Evolutionary conservation across 1,284 basidiomycete genomes (phyloP).

Genomic region (Vanrija sp.): DNA sequence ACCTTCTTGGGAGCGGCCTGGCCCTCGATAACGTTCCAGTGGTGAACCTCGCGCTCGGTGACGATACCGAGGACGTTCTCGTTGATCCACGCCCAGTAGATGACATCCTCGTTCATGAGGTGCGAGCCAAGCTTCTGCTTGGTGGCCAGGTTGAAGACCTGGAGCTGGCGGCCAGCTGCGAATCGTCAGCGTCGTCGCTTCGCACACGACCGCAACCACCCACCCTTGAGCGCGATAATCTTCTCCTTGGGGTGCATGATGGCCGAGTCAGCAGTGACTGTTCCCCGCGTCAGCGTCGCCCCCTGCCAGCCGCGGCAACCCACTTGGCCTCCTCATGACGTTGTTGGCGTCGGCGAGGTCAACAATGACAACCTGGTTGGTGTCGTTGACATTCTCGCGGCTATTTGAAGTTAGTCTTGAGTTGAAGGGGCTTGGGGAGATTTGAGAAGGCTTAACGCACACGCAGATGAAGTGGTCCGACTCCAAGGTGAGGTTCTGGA

Average conservation of each 20-base stretch:
- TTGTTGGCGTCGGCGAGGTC: slow-evolving; percentile 94
- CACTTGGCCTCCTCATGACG: slow-evolving; percentile 85
- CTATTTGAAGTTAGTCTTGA: slow-evolving; percentile 10
- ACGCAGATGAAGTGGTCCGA: slow-evolving; percentile 92
- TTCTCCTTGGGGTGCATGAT: slow-evolving; percentile 98
- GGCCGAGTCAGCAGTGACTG: slow-evolving; percentile 88
- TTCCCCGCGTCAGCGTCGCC: slow-evolving; percentile 4
- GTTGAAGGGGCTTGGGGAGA: not conserved
- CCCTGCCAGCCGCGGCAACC: slow-evolving; percentile 8
- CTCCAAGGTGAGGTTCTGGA: slow-evolving; percentile 93
- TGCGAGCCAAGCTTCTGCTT: slow-evolving; percentile 98
- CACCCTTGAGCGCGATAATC: slow-evolving; percentile 92
- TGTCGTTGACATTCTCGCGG: slow-evolving; percentile 55
- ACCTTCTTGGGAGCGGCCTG: slow-evolving; percentile 44
- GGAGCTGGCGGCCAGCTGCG: slow-evolving; percentile 84
- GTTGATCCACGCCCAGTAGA: slow-evolving; percentile 99
- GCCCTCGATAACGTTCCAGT: slow-evolving; percentile 68
- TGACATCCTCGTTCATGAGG: slow-evolving; percentile 87
- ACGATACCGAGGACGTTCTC: slow-evolving; percentile 90
- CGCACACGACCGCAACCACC: slow-evolving; percentile 29
- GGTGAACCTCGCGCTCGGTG: slow-evolving; percentile 88
- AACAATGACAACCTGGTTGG: slow-evolving; percentile 95
- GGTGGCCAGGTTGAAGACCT: slow-evolving; percentile 96
- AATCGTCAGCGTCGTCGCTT: slow-evolving; percentile 1
- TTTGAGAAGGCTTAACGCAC: slow-evolving; percentile 39